Conservation (phyloP, 495 filamentous ascomycete species). For the Lentithecium fluviatile region DNA sequence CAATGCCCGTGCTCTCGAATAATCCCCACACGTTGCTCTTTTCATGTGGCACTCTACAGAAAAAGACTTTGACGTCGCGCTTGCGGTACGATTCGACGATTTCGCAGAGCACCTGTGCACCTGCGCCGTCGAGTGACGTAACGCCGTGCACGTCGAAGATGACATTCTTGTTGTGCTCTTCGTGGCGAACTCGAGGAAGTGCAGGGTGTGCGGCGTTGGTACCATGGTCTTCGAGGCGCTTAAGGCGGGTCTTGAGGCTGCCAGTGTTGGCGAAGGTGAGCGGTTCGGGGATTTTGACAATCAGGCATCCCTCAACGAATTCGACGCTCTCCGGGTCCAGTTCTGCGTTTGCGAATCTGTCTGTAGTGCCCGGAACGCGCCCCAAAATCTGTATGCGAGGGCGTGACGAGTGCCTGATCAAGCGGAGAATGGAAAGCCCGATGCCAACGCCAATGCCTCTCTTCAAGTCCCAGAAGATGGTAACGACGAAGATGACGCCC, state of each 20-base stretch:
- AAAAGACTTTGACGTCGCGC: constrained; percentile 78
- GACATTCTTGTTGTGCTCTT: constrained; percentile 78
- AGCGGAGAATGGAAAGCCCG: constrained; percentile 79
- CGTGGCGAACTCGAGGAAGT: constrained; percentile 68
- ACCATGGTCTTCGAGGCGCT: constrained; percentile 84
- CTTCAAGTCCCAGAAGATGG: constrained; percentile 71
- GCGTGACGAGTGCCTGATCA: constrained; percentile 84
- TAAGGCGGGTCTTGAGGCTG: constrained; percentile 78
- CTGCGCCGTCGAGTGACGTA: constrained; percentile 85
- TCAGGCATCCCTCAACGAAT: constrained; percentile 85
- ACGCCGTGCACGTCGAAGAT: constrained; percentile 98
- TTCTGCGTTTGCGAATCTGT: constrained; percentile 87
- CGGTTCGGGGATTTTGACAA: constrained; percentile 96
- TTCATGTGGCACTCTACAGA: constrained; percentile 69
- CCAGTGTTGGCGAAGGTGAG: constrained; percentile 97
- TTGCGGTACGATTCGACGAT: constrained; percentile 77
- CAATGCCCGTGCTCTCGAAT: constrained; percentile 78
- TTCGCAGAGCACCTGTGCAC: constrained; percentile 85
- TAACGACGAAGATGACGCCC: constrained; percentile 81
- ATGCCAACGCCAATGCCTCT: constrained; percentile 84
- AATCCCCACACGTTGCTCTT: constrained; percentile 66
- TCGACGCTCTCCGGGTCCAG: constrained; percentile 72
- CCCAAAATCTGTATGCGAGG: constrained; percentile 97
- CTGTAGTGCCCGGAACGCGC: constrained; percentile 71
- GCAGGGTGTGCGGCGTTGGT: constrained; percentile 81